phyloP scores from a whole-genome alignment of 495 filamentous ascomycete genomes.

The Penicillium coffeae region DNA sequence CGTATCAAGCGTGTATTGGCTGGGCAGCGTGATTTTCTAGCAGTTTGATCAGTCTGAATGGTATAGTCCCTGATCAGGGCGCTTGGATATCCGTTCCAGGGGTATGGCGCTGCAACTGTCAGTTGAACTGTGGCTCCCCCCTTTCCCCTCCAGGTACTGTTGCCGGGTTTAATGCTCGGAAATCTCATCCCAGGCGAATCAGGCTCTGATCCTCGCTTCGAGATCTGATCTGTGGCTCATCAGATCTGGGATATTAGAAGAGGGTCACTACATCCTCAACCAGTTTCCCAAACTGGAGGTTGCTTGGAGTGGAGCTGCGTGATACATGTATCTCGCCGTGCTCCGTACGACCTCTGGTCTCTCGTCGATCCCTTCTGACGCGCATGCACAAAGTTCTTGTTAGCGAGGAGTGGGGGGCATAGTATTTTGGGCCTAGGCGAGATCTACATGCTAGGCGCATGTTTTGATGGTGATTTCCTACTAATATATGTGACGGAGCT shows the following conservation, averaged over 20 bases:
- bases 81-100: background rate
- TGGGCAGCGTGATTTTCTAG: background rate
- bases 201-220: background rate
- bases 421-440: background rate
- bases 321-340: background rate
- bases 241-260: background rate
- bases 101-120: too few relatives aligned
- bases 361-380: background rate
- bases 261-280: background rate
- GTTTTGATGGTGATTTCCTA: background rate
- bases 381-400: background rate
- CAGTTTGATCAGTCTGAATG: slow-evolving; percentile 5
- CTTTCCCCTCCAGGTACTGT: too few relatives aligned
- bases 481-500: background rate
- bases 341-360: background rate
- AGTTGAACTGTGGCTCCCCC: too few relatives aligned
- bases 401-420: background rate
- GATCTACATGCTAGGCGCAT: background rate
- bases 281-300: background rate
- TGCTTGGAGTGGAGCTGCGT: background rate
- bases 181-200: background rate
- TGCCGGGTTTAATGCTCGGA: too few relatives aligned
- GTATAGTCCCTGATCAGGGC: slow-evolving; percentile 16
- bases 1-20: slow-evolving; percentile 9
- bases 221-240: background rate